Evolutionary conservation across 352 stramenopile genomes (phyloP).

Genomic region (Phytopythium helicoides): DNA sequence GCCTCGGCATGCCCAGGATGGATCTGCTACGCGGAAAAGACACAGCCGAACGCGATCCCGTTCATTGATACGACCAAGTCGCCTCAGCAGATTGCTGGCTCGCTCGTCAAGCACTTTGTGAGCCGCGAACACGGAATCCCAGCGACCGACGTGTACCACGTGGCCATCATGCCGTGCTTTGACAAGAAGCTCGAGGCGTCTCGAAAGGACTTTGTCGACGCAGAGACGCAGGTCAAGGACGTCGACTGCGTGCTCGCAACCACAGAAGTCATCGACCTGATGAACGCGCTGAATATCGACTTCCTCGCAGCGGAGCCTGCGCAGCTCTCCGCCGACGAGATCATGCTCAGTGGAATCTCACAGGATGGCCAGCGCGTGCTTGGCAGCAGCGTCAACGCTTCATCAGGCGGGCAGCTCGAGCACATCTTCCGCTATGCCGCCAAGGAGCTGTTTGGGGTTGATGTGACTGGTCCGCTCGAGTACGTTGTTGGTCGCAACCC

Average conservation of each 20-base stretch:
- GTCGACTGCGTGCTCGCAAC: conserved; percentile 95
- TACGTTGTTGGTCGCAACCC: conserved; percentile 88
- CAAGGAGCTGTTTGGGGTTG: conserved; percentile 88
- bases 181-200: conserved; percentile 99
- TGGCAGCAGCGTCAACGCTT: conserved; percentile 58
- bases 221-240: conserved; percentile 67
- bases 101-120: conserved; percentile 77
- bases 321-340: conserved; percentile 58
- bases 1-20: conserved; percentile 96
- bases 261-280: conserved; percentile 77
- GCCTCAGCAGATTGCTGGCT: conserved; percentile 92
- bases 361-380: conserved; percentile 50
- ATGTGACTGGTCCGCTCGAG: conserved; percentile 76
- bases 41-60: conserved; percentile 91
- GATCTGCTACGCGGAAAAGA: conserved; percentile 98
- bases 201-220: conserved; percentile 85
- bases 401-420: conserved; percentile 89
- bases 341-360: conserved; percentile 68
- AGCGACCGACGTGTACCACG: conserved; percentile 88
- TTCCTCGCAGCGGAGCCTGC: conserved; percentile 67
- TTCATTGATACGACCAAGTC: conserved; percentile 96
- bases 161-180: conserved; percentile 98
- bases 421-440: conserved; percentile 91
- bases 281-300: conserved; percentile 52
- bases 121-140: conserved; percentile 50